phyloP scores from a whole-genome alignment of 2,329 filamentous ascomycete genomes.

The Juglanconis juglandina region DNA sequence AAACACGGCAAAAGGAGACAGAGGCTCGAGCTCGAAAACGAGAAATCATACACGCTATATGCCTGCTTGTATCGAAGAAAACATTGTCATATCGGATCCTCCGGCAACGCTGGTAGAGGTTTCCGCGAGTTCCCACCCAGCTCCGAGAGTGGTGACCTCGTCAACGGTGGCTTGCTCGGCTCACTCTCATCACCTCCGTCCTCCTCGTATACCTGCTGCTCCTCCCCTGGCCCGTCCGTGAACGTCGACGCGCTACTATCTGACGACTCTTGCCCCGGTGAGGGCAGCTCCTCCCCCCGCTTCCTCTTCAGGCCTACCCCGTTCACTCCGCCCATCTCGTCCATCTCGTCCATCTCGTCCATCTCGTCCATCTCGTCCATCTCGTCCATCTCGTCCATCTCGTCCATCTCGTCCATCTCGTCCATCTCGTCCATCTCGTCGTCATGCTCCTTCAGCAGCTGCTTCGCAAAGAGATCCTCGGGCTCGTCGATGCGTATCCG shows the following conservation, averaged over 20 bases:
- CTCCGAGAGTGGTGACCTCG: conserved; percentile 20
- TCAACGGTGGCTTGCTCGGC: conserved; percentile 14
- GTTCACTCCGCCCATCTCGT: not conserved
- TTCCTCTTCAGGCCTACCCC: not conserved
- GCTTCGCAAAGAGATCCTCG: not conserved
- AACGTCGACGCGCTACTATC: not conserved
- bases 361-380: not conserved
- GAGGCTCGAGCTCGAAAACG: not conserved
- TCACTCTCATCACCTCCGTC: not conserved
- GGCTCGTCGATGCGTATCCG: conserved; percentile 6
- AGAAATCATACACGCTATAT: not conserved
- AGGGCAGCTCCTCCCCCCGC: not conserved
- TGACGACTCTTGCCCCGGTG: conserved; percentile 2
- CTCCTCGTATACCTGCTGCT: not conserved
- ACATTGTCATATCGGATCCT: conserved; percentile 26
- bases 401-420: not conserved
- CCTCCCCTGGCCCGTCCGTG: not conserved
- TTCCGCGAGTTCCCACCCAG: conserved; percentile 23
- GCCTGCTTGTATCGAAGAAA: not conserved
- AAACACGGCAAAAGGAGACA: not conserved
- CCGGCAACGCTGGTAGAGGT: conserved; percentile 33
- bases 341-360: not conserved
- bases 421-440: not conserved
- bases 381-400: not conserved
- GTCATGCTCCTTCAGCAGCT: not conserved